Percentiles rank a stretch among this genome's conserved stretches.
Evolutionary conservation across 305 asterid genomes (phyloP).

Genomic region (Fraxinus ornus): DNA sequence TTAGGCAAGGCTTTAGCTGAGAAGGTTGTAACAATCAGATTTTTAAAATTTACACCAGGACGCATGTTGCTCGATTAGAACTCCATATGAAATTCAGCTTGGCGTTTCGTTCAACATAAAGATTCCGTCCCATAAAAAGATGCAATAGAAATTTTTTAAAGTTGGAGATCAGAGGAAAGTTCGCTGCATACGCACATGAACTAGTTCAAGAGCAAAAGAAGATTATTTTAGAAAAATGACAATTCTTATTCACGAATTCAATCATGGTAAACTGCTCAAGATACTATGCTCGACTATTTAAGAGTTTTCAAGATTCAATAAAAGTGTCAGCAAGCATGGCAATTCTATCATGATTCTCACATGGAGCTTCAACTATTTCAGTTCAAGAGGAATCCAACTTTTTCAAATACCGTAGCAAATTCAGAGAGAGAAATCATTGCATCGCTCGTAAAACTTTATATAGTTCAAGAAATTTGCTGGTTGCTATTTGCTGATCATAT

Average conservation of each 20-base stretch:
- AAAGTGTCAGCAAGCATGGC: not conserved
- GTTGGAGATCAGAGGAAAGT: not conserved
- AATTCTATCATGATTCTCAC: not conserved
- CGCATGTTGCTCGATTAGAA: not conserved
- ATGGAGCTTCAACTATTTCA: not conserved
- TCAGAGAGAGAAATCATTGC: no score
- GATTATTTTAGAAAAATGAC: not conserved
- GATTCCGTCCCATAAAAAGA: not conserved
- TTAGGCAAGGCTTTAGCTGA: not conserved
- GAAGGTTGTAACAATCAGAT: not conserved
- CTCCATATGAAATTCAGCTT: not conserved
- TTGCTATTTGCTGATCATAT: not conserved
- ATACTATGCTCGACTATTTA: not conserved
- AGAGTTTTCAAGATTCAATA: not conserved
- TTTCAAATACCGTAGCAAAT: not conserved
- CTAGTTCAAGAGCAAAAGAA: constrained; percentile 9
- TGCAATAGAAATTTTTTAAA: not conserved
- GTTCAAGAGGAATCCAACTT: not conserved
- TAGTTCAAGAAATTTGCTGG: not conserved
- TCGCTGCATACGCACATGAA: constrained; percentile 10
- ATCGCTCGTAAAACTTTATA: not conserved
- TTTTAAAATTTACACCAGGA: not conserved
- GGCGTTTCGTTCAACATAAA: not conserved
- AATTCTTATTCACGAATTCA: no score
- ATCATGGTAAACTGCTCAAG: no score